A percentile compares a stretch with the other conserved stretches of the same genome.
Evolutionary conservation across 1,284 basidiomycete species (phyloP).

Genomic region (Irpex sp.): DNA sequence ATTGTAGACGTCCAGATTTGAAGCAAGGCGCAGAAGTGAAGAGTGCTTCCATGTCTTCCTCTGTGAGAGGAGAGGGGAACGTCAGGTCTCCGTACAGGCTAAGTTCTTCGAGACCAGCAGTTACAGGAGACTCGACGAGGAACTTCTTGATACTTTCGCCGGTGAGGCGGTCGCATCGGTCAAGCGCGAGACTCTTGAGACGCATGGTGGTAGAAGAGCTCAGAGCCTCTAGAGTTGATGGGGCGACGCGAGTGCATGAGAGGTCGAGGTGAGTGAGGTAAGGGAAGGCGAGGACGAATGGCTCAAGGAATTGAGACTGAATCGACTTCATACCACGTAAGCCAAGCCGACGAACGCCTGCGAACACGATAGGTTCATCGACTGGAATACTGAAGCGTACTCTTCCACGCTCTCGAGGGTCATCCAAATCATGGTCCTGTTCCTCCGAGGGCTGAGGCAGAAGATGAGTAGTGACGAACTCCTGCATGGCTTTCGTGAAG

Average conservation of each 20-base stretch:
- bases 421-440: conserved; percentile 40
- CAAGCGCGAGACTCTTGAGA: conserved; percentile 82
- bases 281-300: conserved; percentile 84
- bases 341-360: conserved; percentile 66
- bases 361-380: conserved; percentile 61
- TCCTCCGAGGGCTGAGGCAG: conserved; percentile 28
- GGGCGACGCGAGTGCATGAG: conserved; percentile 79
- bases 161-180: conserved; percentile 82
- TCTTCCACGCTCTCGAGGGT: conserved; percentile 27
- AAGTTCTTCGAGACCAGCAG: conserved; percentile 69
- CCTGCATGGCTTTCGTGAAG: conserved; percentile 80
- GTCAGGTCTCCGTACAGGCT: conserved; percentile 89
- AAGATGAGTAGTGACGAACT: conserved; percentile 79
- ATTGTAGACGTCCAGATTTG: conserved; percentile 70
- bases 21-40: conserved; percentile 82
- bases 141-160: conserved; percentile 78
- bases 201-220: conserved; percentile 61
- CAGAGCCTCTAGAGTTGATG: conserved; percentile 72
- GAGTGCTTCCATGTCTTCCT: conserved; percentile 68
- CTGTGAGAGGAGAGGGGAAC: conserved; percentile 76
- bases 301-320: conserved; percentile 66
- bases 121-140: conserved; percentile 67
- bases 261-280: conserved; percentile 89
- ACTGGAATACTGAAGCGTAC: conserved; percentile 31
- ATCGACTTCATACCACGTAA: conserved; percentile 83